Percentiles rank a stretch among this genome's conserved stretches.
phyloP scores from a whole-genome alignment of 495 filamentous ascomycete species.

The Chaetomidium leptoderma region DNA sequence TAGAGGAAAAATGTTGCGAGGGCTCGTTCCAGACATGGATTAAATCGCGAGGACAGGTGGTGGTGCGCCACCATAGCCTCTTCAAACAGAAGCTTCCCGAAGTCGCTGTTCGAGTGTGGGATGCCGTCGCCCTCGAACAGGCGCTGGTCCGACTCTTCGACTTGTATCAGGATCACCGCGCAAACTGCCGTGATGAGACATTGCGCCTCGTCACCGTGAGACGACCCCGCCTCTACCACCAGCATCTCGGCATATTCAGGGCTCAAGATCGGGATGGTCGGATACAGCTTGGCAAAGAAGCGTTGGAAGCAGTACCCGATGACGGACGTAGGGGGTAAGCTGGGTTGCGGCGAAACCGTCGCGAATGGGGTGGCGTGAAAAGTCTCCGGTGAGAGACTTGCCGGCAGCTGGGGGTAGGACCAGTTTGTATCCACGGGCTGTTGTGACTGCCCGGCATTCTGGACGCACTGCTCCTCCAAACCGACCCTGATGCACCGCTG shows the following conservation, averaged over 20 bases:
- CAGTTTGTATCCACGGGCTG: background rate
- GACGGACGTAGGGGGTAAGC: slow-evolving; percentile 19
- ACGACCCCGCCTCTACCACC: slow-evolving; percentile 19
- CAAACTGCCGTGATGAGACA: slow-evolving; percentile 35
- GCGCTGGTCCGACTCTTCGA: slow-evolving; percentile 26
- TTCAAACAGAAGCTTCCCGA: slow-evolving; percentile 3
- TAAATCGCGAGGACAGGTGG: slow-evolving; percentile 2
- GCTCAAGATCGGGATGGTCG: slow-evolving; percentile 40
- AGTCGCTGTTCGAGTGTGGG: background rate
- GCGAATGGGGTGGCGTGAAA: background rate
- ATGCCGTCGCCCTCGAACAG: slow-evolving; percentile 4
- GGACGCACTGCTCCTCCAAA: slow-evolving; percentile 25
- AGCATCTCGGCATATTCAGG: slow-evolving; percentile 29
- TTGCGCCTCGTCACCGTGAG: slow-evolving; percentile 28
- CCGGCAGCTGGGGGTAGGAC: slow-evolving; percentile 2
- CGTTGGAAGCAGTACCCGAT: slow-evolving; percentile 35
- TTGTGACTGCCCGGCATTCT: background rate
- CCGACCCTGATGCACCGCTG: slow-evolving; percentile 27
- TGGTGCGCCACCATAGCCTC: background rate
- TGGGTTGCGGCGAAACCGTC: background rate
- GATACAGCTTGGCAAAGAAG: slow-evolving; percentile 40
- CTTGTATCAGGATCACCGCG: slow-evolving; percentile 36
- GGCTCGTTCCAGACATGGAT: slow-evolving; percentile 54
- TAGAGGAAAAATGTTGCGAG: slow-evolving; percentile 70
- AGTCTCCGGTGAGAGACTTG: slow-evolving; percentile 1